Evolutionary conservation across 2,329 filamentous ascomycete species (phyloP).

Genomic region (Hypoxylon sp.): DNA sequence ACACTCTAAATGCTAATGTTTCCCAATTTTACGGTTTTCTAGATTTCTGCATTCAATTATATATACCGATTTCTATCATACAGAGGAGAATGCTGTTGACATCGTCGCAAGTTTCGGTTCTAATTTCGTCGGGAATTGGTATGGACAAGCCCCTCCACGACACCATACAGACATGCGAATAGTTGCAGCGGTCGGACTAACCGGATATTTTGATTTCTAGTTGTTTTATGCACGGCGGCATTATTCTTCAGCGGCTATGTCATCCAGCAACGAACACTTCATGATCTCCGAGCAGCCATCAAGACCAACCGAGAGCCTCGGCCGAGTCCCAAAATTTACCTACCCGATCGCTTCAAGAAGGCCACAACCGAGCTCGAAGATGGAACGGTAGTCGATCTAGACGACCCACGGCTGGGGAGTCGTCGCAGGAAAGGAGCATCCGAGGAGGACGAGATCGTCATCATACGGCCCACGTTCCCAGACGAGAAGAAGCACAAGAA

Average conservation of each 20-base stretch:
- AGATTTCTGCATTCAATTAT: conserved; percentile 7
- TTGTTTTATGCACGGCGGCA: conserved; percentile 79
- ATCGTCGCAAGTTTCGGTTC: conserved; percentile 74
- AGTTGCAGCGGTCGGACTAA: conserved; percentile 2
- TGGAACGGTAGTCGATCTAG: conserved; percentile 53
- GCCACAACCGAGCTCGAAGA: conserved; percentile 57
- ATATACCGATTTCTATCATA: conserved; percentile 14
- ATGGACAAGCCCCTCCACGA: conserved; percentile 38
- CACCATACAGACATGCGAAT: conserved; percentile 4
- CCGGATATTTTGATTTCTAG: conserved; percentile 49
- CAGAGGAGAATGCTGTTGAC: conserved; percentile 65
- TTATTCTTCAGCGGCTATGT: conserved; percentile 90
- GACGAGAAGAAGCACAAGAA: conserved; percentile 36
- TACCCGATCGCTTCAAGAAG: conserved; percentile 60
- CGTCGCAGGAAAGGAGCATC: conserved; percentile 8
- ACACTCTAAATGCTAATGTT: conserved; percentile 1
- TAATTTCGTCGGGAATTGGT: conserved; percentile 71
- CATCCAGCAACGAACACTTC: conserved; percentile 85
- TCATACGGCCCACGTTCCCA: conserved; percentile 49
- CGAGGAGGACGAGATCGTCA: conserved; percentile 45
- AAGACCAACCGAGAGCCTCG: conserved; percentile 56
- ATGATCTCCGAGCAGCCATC: conserved; percentile 78
- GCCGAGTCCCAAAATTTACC: conserved; percentile 57
- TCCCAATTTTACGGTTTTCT: conserved; percentile 8
- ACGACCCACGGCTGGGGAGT: conserved; percentile 45